Evolutionary conservation across 164 flowering plant species (phyloP), one percentile per base, ranked within the genome.

Genomic region (Nymphaea thermarum): DNA sequence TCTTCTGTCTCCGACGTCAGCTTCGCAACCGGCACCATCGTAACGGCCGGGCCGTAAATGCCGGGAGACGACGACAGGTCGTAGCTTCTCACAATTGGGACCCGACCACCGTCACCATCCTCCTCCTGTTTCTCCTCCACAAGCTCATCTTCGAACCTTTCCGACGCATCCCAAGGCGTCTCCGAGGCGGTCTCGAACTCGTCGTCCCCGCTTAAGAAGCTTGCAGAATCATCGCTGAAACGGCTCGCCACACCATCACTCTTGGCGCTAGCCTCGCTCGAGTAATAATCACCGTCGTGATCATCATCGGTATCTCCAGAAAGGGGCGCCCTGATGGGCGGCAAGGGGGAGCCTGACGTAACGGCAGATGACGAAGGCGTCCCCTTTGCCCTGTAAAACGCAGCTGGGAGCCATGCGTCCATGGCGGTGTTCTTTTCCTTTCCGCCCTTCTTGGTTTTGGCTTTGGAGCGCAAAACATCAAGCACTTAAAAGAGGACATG

Each of bases 131-230:
- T 25, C 36, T 25, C 36, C 36, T 51, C 57, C 3, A 8, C 57
- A 15, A 51, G 12, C 15, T 10, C 57, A 3, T 51, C 57, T 8
- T 51, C 12, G 57, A 51, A 51, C 5, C 15, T 15, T 15, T 72
- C 60, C 68, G 72, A 66, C 63, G 71, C 80, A 3, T 75, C 87
- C 44, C 70, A 67, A 7, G 81, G 78, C 79, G 78, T 76, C 71
- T 83, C 87, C 42, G 79, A 66, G 5, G 81, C 85, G 18, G 78
- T 67, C 41, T 78, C 95, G 68, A 91, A 85, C n/a, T 77, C 92
- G 70, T 86, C 89, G 8, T 75, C 84, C 10, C 86, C 89, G 72
- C 88, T 86, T 73, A 75, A 60, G 70, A 82, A 82, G 43, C 82
- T 83, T 15, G 57, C 57, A 51, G 57, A 51, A 51, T 15, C 57